Evolutionary conservation across 257 asterid species (phyloP).

Genomic region (Ligustrum vulgare): DNA sequence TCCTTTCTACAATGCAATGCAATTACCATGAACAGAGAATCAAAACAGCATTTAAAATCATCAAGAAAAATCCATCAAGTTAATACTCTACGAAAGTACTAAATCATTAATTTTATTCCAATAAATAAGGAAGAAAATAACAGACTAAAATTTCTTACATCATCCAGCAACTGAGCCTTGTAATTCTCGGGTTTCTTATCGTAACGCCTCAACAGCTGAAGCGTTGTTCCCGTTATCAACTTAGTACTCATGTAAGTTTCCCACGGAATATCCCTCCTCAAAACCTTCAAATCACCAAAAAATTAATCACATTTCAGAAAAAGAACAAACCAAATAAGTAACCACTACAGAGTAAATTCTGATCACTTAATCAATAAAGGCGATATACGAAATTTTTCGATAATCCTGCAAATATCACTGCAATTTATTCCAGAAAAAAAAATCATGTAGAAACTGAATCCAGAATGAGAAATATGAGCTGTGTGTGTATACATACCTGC

Average conservation of each 20-base stretch:
- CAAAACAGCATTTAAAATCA: neutral
- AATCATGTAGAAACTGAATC: neutral
- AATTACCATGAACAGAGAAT: neutral
- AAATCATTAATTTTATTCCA: neutral
- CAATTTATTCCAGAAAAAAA: neutral
- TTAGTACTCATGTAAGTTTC: conserved; percentile 88
- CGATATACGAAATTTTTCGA: neutral
- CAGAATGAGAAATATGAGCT: neutral
- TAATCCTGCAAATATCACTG: conserved; percentile 1
- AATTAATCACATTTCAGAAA: neutral
- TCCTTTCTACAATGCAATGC: neutral
- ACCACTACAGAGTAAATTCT: neutral
- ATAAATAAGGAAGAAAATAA: neutral
- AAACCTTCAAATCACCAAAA: conserved; percentile 40
- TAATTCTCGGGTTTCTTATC: conserved; percentile 74
- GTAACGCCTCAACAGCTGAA: conserved; percentile 84
- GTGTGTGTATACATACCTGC: conserved; percentile 26
- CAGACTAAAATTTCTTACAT: conserved; percentile 38
- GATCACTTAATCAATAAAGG: neutral
- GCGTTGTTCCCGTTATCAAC: conserved; percentile 80
- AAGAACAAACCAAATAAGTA: neutral
- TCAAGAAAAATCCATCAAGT: neutral
- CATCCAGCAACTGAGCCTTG: conserved; percentile 86
- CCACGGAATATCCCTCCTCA: conserved; percentile 94
- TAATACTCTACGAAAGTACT: neutral